A percentile compares a stretch with the other conserved stretches of the same genome.
Evolutionary conservation across 768 basidiomycete species (phyloP).

Genomic region (Calocybe indica): DNA sequence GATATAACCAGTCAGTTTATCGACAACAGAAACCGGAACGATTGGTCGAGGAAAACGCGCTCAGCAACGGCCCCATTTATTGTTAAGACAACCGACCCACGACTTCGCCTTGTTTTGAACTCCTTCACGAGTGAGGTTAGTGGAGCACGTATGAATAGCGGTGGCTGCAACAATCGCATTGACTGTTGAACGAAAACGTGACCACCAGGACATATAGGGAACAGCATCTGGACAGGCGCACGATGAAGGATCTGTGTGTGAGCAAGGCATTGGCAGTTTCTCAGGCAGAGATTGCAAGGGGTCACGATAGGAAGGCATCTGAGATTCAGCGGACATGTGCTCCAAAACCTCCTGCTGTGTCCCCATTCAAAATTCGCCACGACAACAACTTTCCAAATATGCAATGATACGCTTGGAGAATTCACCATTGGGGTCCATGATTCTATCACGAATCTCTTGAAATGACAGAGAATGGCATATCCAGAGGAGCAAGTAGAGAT

Average conservation of each 20-base stretch:
- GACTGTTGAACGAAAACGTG: background rate
- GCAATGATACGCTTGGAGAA: constrained; percentile 12
- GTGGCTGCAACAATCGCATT: constrained; percentile 1
- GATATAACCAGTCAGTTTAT: constrained; percentile 14
- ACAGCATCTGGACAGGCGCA: background rate
- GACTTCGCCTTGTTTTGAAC: too few species aligned
- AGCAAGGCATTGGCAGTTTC: constrained; percentile 2
- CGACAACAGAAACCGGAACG: constrained; percentile 6
- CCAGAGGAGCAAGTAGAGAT: constrained; percentile 33
- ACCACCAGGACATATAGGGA: constrained; percentile 1
- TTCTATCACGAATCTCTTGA: constrained; percentile 16
- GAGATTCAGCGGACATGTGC: background rate
- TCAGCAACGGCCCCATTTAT: constrained; percentile 9
- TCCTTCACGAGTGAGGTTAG: background rate
- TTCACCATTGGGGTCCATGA: constrained; percentile 1
- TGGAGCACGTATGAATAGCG: constrained; percentile 1
- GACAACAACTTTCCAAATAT: constrained; percentile 15
- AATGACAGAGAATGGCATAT: constrained; percentile 20
- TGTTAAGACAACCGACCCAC: too few species aligned
- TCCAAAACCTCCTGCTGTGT: constrained; percentile 5
- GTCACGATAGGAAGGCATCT: background rate
- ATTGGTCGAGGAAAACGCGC: constrained; percentile 20
- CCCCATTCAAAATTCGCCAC: constrained; percentile 13
- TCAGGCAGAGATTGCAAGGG: background rate
- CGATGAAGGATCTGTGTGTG: background rate